phyloP scores from a whole-genome alignment of 1,139 yeast species.

The Suhomyces bribrorum region DNA sequence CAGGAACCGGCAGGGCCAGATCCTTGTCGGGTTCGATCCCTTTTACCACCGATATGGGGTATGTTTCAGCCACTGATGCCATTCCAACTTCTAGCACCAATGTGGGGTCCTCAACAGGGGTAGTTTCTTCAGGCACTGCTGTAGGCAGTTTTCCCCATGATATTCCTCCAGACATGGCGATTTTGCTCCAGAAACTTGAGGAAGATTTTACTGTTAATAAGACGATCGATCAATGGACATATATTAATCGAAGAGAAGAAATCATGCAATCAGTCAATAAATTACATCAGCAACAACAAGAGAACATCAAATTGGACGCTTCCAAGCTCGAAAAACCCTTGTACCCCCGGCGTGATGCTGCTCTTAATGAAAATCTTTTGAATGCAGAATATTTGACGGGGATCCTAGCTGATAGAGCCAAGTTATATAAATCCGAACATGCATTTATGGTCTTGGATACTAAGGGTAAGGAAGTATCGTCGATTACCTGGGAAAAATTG shows the following conservation, averaged over 20 bases:
- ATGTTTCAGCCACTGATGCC: slow-evolving; percentile 30
- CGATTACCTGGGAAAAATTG: slow-evolving; percentile 89
- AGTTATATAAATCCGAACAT: slow-evolving; percentile 60
- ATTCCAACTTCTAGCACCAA: slow-evolving; percentile 18
- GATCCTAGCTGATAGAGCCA: slow-evolving; percentile 72
- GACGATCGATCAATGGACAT: slow-evolving; percentile 51
- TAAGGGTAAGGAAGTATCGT: slow-evolving; percentile 75
- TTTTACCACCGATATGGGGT: slow-evolving; percentile 24
- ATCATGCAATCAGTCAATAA: slow-evolving; percentile 42
- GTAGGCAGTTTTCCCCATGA: slow-evolving; percentile 26
- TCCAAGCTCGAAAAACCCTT: slow-evolving; percentile 54
- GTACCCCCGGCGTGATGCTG: slow-evolving; percentile 53
- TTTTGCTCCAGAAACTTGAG: slow-evolving; percentile 44
- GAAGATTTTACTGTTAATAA: slow-evolving; percentile 45
- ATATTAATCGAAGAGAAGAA: slow-evolving; percentile 49
- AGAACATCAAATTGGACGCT: slow-evolving; percentile 34
- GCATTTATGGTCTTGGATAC: slow-evolving; percentile 75
- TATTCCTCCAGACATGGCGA: slow-evolving; percentile 51
- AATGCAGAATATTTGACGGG: slow-evolving; percentile 63
- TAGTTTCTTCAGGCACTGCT: slow-evolving; percentile 13
- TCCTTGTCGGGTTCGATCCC: slow-evolving; percentile 19
- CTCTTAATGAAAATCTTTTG: slow-evolving; percentile 21
- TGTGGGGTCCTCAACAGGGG: slow-evolving; percentile 10
- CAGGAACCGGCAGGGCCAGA: slow-evolving; percentile 18
- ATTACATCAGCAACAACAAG: slow-evolving; percentile 37